Evolutionary conservation across 2,329 filamentous ascomycete genomes (phyloP).

Genomic region (Neonectria faginata): DNA sequence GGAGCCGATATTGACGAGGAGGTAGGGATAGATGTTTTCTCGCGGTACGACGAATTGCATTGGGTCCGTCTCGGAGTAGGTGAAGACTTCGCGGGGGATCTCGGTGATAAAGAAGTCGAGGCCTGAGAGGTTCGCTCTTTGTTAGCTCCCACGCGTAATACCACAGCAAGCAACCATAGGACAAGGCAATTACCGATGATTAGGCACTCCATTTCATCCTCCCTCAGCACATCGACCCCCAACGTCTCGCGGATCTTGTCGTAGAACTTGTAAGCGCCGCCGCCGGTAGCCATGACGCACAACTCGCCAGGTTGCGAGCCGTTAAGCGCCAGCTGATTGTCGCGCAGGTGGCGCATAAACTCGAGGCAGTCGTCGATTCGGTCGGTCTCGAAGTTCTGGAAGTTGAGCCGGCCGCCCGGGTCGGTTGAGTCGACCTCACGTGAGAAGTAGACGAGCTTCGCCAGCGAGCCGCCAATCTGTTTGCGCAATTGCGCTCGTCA

Average conservation of each 20-base stretch:
- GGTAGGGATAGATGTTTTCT: constrained; percentile 91
- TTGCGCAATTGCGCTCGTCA: constrained; percentile 28
- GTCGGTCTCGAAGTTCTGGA: constrained; percentile 96
- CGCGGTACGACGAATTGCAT: constrained; percentile 87
- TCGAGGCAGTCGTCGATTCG: constrained; percentile 92
- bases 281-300: constrained; percentile 95
- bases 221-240: constrained; percentile 87
- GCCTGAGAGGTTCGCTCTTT: constrained; percentile 60
- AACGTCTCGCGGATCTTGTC: constrained; percentile 87
- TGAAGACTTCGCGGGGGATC: constrained; percentile 96
- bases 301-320: constrained; percentile 77
- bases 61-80: constrained; percentile 89
- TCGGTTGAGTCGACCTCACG: constrained; percentile 83
- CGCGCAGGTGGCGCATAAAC: constrained; percentile 87
- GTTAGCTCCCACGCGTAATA: constrained; percentile 24
- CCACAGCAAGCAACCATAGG: not conserved
- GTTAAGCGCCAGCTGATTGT: constrained; percentile 82
- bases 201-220: constrained; percentile 99
- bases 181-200: constrained; percentile 80
- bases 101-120: constrained; percentile 99
- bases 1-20: constrained; percentile 97
- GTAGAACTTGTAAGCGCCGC: constrained; percentile 97
- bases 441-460: constrained; percentile 97
- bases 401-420: constrained; percentile 90
- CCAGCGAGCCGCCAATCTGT: constrained; percentile 93